Evolutionary conservation across 1,284 basidiomycete species (phyloP).

Genomic region (Rhodotorula sp.): DNA sequence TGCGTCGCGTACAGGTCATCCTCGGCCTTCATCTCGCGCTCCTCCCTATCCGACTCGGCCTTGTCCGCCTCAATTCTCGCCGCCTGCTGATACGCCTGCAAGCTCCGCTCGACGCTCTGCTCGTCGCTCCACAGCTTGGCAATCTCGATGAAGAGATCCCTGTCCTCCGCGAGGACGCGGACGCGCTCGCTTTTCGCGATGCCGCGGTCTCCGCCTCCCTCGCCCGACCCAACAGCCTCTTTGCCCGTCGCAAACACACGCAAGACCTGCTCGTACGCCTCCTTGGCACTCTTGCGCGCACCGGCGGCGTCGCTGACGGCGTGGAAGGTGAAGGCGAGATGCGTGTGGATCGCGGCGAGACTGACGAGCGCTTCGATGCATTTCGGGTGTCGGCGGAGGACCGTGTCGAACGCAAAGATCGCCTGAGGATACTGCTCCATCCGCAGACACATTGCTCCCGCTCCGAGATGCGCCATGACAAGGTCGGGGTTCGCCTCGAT

Average conservation of each 20-base stretch:
- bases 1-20: slow-evolving; percentile 30
- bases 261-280: slow-evolving; percentile 73
- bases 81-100: slow-evolving; percentile 71
- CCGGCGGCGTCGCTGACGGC: slow-evolving; percentile 59
- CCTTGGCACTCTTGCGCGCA: slow-evolving; percentile 71
- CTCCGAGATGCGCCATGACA: slow-evolving; percentile 72
- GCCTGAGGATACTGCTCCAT: slow-evolving; percentile 57
- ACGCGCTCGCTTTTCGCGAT: slow-evolving; percentile 35
- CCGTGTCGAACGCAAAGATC: slow-evolving; percentile 80
- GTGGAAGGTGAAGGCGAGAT: slow-evolving; percentile 50
- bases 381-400: slow-evolving; percentile 55
- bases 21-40: slow-evolving; percentile 55
- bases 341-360: slow-evolving; percentile 79
- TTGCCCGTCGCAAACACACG: slow-evolving; percentile 60
- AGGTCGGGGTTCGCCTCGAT: slow-evolving; percentile 71
- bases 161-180: slow-evolving; percentile 63
- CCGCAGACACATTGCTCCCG: slow-evolving; percentile 56
- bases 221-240: slow-evolving; percentile 29
- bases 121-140: slow-evolving; percentile 78
- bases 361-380: slow-evolving; percentile 76
- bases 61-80: slow-evolving; percentile 59
- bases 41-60: slow-evolving; percentile 38
- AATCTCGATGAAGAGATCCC: slow-evolving; percentile 81
- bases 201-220: not conserved
- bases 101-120: slow-evolving; percentile 64